phyloP scores from a whole-genome alignment of 352 stramenopile species.

The Phytophthora meadii region DNA sequence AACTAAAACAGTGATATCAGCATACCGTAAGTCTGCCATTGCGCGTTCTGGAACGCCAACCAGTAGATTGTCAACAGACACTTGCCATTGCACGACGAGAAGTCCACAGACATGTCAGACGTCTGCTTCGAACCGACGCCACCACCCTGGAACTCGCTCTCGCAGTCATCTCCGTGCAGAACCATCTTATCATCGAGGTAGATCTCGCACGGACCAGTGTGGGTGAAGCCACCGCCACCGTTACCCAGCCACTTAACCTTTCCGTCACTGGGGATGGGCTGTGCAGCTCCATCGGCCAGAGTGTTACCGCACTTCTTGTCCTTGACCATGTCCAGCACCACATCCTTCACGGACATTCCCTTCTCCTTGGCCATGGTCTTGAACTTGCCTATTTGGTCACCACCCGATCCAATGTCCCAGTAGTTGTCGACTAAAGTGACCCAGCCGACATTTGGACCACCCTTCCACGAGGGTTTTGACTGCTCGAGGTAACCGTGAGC shows the following conservation, averaged over 20 bases:
- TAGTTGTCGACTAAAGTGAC: conserved; percentile 33
- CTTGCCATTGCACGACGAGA: conserved; percentile 39
- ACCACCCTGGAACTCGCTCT: conserved; percentile 36
- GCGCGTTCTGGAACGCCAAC: conserved; percentile 50
- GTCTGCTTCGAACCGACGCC: conserved; percentile 19
- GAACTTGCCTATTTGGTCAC: conserved; percentile 38
- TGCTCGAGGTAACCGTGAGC: conserved; percentile 34
- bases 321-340: conserved; percentile 41
- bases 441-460: conserved; percentile 17
- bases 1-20: no score
- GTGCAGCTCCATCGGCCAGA: conserved; percentile 25
- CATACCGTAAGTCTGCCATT: no score
- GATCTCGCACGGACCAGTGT: conserved; percentile 49
- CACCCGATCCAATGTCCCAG: conserved; percentile 38
- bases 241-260: conserved; percentile 40
- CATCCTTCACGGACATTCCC: conserved; percentile 36
- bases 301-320: conserved; percentile 46
- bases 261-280: conserved; percentile 42
- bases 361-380: conserved; percentile 39
- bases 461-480: conserved; percentile 12
- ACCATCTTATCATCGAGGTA: conserved; percentile 55
- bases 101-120: conserved; percentile 45
- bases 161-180: conserved; percentile 45
- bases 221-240: conserved; percentile 38
- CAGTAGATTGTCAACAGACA: conserved; percentile 59